These are phyloP conservation scores for Tolypocladium nubicola DNA, from an alignment of 2,329 filamentous ascomycete species.

Conservation along the genomic window DNA sequence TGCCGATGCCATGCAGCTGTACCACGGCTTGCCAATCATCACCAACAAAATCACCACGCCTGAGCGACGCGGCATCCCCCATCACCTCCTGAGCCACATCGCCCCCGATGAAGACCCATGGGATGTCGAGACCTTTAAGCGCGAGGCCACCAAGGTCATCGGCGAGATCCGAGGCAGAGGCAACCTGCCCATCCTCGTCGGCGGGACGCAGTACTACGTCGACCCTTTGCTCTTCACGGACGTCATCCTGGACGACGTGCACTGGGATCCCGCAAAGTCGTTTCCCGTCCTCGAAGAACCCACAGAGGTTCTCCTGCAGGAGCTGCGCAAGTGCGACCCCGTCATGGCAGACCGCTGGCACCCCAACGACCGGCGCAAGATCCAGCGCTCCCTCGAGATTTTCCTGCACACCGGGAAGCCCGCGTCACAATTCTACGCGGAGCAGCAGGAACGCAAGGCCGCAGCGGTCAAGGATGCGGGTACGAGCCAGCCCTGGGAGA, in stretches of 20 bases:
- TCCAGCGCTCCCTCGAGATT: conserved; percentile 81
- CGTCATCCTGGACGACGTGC: conserved; percentile 39
- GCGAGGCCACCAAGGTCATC: conserved; percentile 58
- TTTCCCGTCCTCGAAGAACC: conserved; percentile 64
- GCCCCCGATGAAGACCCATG: conserved; percentile 68
- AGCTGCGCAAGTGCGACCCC: conserved; percentile 73
- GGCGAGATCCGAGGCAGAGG: conserved; percentile 68
- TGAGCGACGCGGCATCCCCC: conserved; percentile 71
- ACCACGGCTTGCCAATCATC: conserved; percentile 81
- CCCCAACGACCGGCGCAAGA: conserved; percentile 84
- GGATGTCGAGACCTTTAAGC: conserved; percentile 70
- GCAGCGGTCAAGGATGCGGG: conserved; percentile 11
- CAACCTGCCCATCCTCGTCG: conserved; percentile 80
- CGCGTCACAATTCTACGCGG: conserved; percentile 78
- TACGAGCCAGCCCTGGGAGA: conserved; percentile 29
- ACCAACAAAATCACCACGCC: conserved; percentile 79
- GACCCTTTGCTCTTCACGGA: conserved; percentile 73
- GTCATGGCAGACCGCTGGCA: conserved; percentile 88
- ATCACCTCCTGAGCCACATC: conserved; percentile 79
- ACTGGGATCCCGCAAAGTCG: conserved; percentile 21
- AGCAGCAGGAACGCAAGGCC: conserved; percentile 48
- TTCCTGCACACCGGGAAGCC: conserved; percentile 71
- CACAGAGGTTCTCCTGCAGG: conserved; percentile 60
- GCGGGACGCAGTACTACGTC: conserved; percentile 92
- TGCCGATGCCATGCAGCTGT: conserved; percentile 96